phyloP scores from a whole-genome alignment of 1,284 basidiomycete genomes.

The Wolfiporia cocos region DNA sequence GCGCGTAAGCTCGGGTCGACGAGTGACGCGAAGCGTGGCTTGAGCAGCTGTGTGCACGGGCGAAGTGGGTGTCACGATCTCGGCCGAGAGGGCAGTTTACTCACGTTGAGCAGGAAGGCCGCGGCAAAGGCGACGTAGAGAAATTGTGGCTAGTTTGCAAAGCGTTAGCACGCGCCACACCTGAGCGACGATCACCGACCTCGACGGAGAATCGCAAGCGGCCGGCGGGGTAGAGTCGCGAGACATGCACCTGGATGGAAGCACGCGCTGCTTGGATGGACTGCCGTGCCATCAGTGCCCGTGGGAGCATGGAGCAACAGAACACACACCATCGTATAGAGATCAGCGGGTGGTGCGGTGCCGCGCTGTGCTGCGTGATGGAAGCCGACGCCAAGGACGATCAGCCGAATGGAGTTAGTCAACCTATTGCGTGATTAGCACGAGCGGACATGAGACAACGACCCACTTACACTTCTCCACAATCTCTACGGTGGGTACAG shows the following conservation, averaged over 20 bases:
- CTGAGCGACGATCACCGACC: conserved; percentile 14
- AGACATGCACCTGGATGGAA: conserved; percentile 43
- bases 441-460: neutral
- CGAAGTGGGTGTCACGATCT: too few species aligned
- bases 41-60: conserved; percentile 34
- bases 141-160: conserved; percentile 31
- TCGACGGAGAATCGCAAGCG: conserved; percentile 46
- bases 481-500: neutral
- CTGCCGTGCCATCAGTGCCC: conserved; percentile 11
- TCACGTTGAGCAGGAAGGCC: conserved; percentile 51
- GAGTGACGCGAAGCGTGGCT: conserved; percentile 39
- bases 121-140: conserved; percentile 55
- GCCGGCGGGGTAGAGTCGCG: conserved; percentile 40
- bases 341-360: conserved; percentile 33
- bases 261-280: conserved; percentile 41
- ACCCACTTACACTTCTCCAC: neutral
- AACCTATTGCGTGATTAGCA: conserved; percentile 30
- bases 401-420: conserved; percentile 43
- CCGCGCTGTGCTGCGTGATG: conserved; percentile 36
- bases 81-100: conserved; percentile 11
- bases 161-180: conserved; percentile 17
- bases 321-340: conserved; percentile 26
- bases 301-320: neutral
- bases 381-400: conserved; percentile 46
- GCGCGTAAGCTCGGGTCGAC: conserved; percentile 30